Evolutionary conservation across 2,329 filamentous ascomycete species (phyloP).

Genomic region (Microdochium paspali): DNA sequence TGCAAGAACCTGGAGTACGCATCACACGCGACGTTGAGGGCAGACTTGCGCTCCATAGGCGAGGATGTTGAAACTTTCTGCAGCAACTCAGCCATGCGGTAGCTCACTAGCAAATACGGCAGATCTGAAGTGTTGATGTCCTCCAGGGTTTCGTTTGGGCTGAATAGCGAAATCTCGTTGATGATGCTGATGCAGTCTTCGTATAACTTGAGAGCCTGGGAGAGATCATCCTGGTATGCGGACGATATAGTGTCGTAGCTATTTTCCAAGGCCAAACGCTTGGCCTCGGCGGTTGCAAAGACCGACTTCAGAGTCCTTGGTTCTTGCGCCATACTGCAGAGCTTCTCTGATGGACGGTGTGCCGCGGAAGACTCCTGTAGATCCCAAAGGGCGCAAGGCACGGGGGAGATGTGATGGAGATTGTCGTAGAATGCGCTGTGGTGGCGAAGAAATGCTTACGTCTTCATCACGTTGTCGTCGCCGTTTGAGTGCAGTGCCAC

Average conservation of each 20-base stretch:
- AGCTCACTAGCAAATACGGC: slow-evolving; percentile 73
- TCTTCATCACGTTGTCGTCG: too few relatives aligned
- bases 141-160: slow-evolving; percentile 78
- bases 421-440: too few relatives aligned
- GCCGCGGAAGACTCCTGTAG: not conserved
- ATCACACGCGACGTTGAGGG: slow-evolving; percentile 54
- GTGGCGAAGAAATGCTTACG: too few relatives aligned
- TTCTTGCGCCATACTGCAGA: slow-evolving; percentile 25
- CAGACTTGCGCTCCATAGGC: slow-evolving; percentile 46
- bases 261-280: slow-evolving; percentile 49
- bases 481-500: too few relatives aligned
- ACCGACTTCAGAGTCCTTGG: slow-evolving; percentile 39
- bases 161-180: slow-evolving; percentile 71
- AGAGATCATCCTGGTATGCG: slow-evolving; percentile 58
- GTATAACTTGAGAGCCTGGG: slow-evolving; percentile 59
- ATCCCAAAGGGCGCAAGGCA: not conserved
- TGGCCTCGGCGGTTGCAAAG: slow-evolving; percentile 40
- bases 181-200: slow-evolving; percentile 63
- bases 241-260: slow-evolving; percentile 56
- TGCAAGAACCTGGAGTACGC: slow-evolving; percentile 73
- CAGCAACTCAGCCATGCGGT: slow-evolving; percentile 70
- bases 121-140: slow-evolving; percentile 80
- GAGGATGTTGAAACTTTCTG: slow-evolving; percentile 51
- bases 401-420: too few relatives aligned
- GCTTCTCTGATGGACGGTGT: not conserved